These are phyloP conservation scores for Bremia lactucae DNA, from an alignment of 352 stramenopile genomes.

Conservation along the genomic window DNA sequence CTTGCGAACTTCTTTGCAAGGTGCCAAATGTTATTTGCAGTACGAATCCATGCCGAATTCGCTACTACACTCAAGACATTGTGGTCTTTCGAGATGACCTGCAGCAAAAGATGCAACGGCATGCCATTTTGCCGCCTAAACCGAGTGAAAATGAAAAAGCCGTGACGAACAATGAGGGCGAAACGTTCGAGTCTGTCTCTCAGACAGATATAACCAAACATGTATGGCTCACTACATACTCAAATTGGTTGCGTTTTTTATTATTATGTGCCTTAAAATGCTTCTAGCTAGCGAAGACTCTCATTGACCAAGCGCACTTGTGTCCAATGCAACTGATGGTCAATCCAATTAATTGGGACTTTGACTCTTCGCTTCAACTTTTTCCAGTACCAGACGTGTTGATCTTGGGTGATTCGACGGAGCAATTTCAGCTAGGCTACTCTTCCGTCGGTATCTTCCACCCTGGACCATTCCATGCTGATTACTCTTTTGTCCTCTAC, in stretches of 20 bases:
- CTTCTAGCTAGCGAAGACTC: conserved; percentile 64
- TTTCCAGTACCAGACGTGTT: conserved; percentile 89
- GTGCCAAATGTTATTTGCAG: conserved; percentile 74
- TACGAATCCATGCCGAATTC: conserved; percentile 89
- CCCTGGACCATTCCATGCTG: conserved; percentile 69
- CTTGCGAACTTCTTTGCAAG: conserved; percentile 48
- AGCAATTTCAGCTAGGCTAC: conserved; percentile 79
- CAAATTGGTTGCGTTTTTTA: conserved; percentile 3
- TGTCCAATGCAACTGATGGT: conserved; percentile 81
- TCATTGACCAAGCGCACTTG: conserved; percentile 91
- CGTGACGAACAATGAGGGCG: conserved; percentile 12
- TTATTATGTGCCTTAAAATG: neutral
- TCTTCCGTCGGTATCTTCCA: conserved; percentile 74
- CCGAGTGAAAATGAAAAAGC: conserved; percentile 27
- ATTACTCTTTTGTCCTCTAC: conserved; percentile 83
- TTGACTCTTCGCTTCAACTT: conserved; percentile 86
- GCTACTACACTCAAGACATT: conserved; percentile 89
- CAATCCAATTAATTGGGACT: conserved; percentile 91
- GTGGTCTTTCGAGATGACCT: conserved; percentile 89
- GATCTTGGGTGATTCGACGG: conserved; percentile 70
- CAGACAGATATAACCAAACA: conserved; percentile 78
- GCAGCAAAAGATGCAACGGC: conserved; percentile 85
- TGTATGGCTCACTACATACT: conserved; percentile 19
- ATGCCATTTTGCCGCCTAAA: conserved; percentile 64
- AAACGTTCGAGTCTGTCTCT: conserved; percentile 13